Conservation (phyloP, 495 filamentous ascomycete species). For the Lichenothelia convexa region DNA sequence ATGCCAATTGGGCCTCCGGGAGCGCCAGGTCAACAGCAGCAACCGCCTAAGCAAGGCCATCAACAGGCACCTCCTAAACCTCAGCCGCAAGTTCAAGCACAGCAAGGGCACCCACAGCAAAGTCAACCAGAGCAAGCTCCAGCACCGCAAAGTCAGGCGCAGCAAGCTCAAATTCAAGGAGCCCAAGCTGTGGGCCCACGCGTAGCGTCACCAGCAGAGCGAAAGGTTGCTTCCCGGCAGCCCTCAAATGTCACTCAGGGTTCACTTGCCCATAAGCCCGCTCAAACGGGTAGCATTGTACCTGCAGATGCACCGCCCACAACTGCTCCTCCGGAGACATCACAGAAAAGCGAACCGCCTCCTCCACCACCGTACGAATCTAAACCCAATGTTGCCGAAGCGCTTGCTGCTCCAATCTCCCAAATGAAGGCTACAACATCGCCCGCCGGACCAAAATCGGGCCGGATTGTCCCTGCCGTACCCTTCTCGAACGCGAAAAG, state of each 20-base stretch:
- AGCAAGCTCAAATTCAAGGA: conserved; percentile 2
- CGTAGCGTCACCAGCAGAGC: too few species aligned
- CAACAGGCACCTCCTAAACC: neutral
- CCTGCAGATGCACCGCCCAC: conserved; percentile 7
- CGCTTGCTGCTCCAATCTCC: conserved; percentile 18
- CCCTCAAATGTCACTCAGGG: too few species aligned
- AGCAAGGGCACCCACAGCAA: neutral
- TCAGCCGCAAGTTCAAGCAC: conserved; percentile 4
- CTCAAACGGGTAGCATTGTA: too few species aligned
- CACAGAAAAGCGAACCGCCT: conserved; percentile 12
- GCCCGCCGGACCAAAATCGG: conserved; percentile 47
- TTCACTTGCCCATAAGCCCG: too few species aligned
- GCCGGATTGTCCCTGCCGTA: conserved; percentile 51
- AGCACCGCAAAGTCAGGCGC: conserved; percentile 6
- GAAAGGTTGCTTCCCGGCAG: too few species aligned
- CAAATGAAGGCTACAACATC: conserved; percentile 25
- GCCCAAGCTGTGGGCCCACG: conserved; percentile 5
- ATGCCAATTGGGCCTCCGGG: conserved; percentile 24
- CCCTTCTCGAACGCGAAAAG: conserved; percentile 19
- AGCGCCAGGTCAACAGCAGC: conserved; percentile 33
- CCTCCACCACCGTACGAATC: conserved; percentile 25
- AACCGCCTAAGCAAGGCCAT: conserved; percentile 26
- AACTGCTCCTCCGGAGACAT: conserved; percentile 7
- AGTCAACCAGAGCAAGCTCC: neutral
- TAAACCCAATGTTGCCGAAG: conserved; percentile 21